phyloP scores from a whole-genome alignment of 495 filamentous ascomycete genomes.

The Trichodelitschia bisporula region DNA sequence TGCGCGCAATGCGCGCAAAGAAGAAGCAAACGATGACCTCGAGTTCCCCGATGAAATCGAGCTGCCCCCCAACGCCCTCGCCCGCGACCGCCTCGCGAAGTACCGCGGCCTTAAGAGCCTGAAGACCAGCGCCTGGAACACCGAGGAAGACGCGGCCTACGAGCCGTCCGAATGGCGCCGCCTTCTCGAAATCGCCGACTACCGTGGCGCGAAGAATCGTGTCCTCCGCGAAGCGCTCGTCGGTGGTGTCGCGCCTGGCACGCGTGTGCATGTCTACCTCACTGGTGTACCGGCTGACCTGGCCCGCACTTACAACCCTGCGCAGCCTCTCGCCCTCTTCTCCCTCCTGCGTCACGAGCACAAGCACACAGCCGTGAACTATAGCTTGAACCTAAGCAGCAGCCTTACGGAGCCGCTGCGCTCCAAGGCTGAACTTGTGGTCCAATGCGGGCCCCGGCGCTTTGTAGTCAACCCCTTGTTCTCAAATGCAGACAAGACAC shows the following conservation, averaged over 20 bases:
- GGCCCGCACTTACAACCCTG: slow-evolving; percentile 28
- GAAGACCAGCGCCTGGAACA: slow-evolving; percentile 67
- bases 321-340: slow-evolving; percentile 43
- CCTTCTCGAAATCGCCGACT: slow-evolving; percentile 59
- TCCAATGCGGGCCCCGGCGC: slow-evolving; percentile 71
- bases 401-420: slow-evolving; percentile 48
- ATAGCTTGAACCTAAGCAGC: slow-evolving; percentile 57
- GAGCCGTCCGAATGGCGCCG: slow-evolving; percentile 79
- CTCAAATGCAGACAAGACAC: slow-evolving; percentile 57
- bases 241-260: slow-evolving; percentile 66
- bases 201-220: slow-evolving; percentile 52
- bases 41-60: slow-evolving; percentile 98
- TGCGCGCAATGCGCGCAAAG: slow-evolving; percentile 43
- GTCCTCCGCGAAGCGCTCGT: slow-evolving; percentile 55
- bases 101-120: slow-evolving; percentile 83
- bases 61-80: slow-evolving; percentile 64
- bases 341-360: slow-evolving; percentile 84
- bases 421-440: slow-evolving; percentile 69
- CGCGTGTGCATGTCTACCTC: slow-evolving; percentile 55
- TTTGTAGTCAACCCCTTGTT: slow-evolving; percentile 77
- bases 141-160: slow-evolving; percentile 55
- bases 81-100: slow-evolving; percentile 57
- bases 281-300: slow-evolving; percentile 36
- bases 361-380: slow-evolving; percentile 69
- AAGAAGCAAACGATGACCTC: slow-evolving; percentile 69